A percentile compares a stretch with the other conserved stretches of the same genome.
Conservation (phyloP, 2,329 filamentous ascomycete species). For the Hypoxylon sp. region DNA sequence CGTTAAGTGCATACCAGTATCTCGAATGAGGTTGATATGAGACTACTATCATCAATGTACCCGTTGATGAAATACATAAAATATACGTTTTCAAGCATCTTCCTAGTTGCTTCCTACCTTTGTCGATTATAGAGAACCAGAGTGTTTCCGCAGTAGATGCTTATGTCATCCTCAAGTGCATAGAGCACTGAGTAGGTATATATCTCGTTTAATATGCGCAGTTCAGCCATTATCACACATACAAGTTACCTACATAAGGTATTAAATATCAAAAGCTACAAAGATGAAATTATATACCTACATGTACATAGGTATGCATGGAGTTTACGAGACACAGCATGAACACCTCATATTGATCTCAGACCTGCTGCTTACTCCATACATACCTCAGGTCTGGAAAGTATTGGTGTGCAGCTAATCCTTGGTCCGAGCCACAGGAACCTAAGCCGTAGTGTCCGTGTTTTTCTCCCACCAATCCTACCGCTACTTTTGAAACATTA, state of each 20-base stretch:
- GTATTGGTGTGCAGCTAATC: conserved; percentile 7
- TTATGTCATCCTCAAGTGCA: neutral
- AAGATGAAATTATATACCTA: no score
- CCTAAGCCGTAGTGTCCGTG: conserved; percentile 14
- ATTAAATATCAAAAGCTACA: no score
- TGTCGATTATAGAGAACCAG: neutral
- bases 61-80: no score
- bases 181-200: neutral
- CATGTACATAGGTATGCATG: no score
- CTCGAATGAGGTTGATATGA: no score
- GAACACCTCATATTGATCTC: conserved; percentile 1
- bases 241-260: neutral
- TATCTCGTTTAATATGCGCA: neutral
- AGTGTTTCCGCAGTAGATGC: neutral
- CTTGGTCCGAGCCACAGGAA: conserved; percentile 13
- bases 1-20: no score
- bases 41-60: no score
- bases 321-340: neutral
- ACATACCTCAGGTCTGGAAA: conserved; percentile 1
- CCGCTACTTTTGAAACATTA: conserved; percentile 2
- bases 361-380: neutral
- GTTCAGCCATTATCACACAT: neutral
- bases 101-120: neutral
- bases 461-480: conserved; percentile 16
- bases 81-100: no score